Evolutionary conservation across 2,329 filamentous ascomycete species (phyloP), one percentile per base, ranked within the genome.

Genomic region (Domatiomyces globalis): DNA sequence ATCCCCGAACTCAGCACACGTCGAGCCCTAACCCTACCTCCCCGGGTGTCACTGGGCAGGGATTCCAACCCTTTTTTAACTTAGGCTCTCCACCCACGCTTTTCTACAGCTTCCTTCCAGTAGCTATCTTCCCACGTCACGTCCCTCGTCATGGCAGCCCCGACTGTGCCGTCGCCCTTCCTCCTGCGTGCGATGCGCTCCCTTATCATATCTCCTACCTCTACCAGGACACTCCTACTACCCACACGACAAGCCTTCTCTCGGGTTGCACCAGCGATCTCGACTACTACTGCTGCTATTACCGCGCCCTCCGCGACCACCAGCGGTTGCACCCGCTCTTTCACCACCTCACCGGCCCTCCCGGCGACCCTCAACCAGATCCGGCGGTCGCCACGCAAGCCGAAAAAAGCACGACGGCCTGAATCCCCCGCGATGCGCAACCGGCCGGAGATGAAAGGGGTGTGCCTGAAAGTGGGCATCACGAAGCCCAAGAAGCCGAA

Each of bases 401-500:
- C 80, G 47, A 87, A 94, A 70, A 79, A 79, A 53, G 85, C 85
- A 1, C 87, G 92, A 58, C 88, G 94, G 70, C 79, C 86, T 60
- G 82, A 87, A 49, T 96, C 90, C 2, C 92, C 92, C 0, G 89
- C 90, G 19, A 78, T 98, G 50, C 75, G 76, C 48, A 69, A 79
- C 49, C 78, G 85, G 44, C 88, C 92, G 3, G 80, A 85, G 65
- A 83, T 95, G 71, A 96, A 96, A 74, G 92, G 90, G 61, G 92
- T 98, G 39, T 96, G 92, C 69, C 73, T 98, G 58, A 89, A 94
- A 67, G 92, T 96, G 54, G 88, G 87, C 63, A 86, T 89, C 61
- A 88, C 85, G 62, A 88, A 92, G 64, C 92, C 92, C 51, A 98
- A 98, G 81, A 98, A 98, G 72, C 92, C 92, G 59, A 98, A 98